Evolutionary conservation across 768 basidiomycete species (phyloP).

Genomic region (Leucosporidium yakuticum): DNA sequence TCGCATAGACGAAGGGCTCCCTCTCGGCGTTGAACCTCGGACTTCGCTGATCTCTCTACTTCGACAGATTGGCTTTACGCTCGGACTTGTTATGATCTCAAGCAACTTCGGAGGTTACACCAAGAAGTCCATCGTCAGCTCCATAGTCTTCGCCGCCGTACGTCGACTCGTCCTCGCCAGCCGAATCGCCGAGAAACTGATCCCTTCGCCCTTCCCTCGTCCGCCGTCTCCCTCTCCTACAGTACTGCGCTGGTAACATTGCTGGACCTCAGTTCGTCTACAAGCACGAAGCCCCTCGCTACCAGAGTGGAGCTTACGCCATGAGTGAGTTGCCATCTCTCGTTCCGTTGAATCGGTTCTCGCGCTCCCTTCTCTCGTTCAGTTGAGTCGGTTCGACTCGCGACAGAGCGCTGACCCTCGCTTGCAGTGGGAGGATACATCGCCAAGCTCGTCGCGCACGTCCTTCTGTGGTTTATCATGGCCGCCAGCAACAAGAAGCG

Average conservation of each 20-base stretch:
- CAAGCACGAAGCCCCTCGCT: slow-evolving; percentile 39
- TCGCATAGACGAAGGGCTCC: no score
- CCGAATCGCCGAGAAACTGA: no score
- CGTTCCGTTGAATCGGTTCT: slow-evolving; percentile 28
- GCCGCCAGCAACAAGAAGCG: no score
- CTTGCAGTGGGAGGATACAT: slow-evolving; percentile 11
- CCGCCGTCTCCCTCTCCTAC: no score
- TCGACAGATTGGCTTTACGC: slow-evolving; percentile 41
- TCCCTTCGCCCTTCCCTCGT: slow-evolving; percentile 12
- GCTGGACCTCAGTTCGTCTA: slow-evolving; percentile 38
- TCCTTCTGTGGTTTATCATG: no score
- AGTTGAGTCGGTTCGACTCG: no score
- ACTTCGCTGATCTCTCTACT: slow-evolving; percentile 34
- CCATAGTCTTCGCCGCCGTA: slow-evolving; percentile 43
- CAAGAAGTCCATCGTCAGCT: slow-evolving; percentile 35
- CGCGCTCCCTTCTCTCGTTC: no score
- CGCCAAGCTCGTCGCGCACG: slow-evolving; percentile 10
- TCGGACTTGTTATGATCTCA: slow-evolving; percentile 44
- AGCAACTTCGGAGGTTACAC: slow-evolving; percentile 33
- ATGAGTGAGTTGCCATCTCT: slow-evolving; percentile 7
- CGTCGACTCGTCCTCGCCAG: no score
- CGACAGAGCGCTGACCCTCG: no score
- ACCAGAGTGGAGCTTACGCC: slow-evolving; percentile 28
- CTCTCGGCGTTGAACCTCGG: no score
- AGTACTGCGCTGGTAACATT: background rate